A percentile compares a stretch with the other conserved stretches of the same genome.
These are phyloP conservation scores for Triangularia verruculosa DNA, from an alignment of 2,329 filamentous ascomycete species.

Conservation along the genomic window DNA sequence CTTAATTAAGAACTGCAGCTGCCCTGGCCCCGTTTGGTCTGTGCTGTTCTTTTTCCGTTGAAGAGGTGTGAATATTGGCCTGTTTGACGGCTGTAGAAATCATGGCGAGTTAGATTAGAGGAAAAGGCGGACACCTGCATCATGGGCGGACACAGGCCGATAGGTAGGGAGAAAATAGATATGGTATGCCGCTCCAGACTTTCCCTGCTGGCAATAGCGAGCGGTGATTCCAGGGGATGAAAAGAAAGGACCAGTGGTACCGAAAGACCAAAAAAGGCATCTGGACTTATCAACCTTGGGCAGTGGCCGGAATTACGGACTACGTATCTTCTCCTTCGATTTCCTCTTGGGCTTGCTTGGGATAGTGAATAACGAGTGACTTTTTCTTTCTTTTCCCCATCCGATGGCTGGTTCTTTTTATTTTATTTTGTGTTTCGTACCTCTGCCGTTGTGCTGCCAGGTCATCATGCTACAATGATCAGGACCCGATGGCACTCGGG, in stretches of 20 bases:
- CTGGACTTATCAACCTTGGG: not conserved
- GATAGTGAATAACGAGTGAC: not conserved
- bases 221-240: not conserved
- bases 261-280: slow-evolving; percentile 1
- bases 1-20: slow-evolving; percentile 1
- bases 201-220: not conserved
- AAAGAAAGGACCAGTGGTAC: slow-evolving; percentile 14
- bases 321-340: not conserved
- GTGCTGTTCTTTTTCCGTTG: not conserved
- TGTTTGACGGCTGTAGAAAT: not conserved
- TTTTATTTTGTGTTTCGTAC: slow-evolving; percentile 21
- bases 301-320: slow-evolving; percentile 8
- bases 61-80: not conserved
- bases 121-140: slow-evolving; percentile 23
- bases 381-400: slow-evolving; percentile 19
- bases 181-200: not conserved
- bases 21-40: not conserved
- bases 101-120: not conserved
- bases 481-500: slow-evolving; percentile 22
- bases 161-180: slow-evolving; percentile 9
- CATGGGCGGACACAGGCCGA: slow-evolving; percentile 18
- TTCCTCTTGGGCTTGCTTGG: not conserved
- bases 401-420: not conserved
- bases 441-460: slow-evolving; percentile 25
- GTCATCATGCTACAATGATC: slow-evolving; percentile 18